Evolutionary conservation across 805 yeast genomes (phyloP).

Genomic region (Blastobotrys attinorum): DNA sequence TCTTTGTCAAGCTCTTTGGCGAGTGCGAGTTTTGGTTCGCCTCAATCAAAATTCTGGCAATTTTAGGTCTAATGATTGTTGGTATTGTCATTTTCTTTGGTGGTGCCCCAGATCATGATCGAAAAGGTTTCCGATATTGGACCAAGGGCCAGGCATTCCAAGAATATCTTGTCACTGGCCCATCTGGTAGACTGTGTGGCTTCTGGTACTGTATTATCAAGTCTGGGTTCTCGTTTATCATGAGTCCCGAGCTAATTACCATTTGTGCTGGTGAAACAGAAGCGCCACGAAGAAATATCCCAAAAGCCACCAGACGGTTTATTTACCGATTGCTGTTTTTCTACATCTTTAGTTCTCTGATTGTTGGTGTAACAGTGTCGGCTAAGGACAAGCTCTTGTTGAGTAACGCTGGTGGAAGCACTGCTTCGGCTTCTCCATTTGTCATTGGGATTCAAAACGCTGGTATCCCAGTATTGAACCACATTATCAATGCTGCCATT

Average conservation of each 20-base stretch:
- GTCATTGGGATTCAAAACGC: slow-evolving; percentile 49
- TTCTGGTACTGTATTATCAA: slow-evolving; percentile 55
- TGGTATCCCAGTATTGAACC: slow-evolving; percentile 44
- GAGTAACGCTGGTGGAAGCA: slow-evolving; percentile 43
- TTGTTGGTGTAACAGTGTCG: slow-evolving; percentile 66
- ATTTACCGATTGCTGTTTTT: slow-evolving; percentile 63
- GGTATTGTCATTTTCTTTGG: slow-evolving; percentile 46
- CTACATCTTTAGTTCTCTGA: slow-evolving; percentile 58
- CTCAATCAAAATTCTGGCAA: slow-evolving; percentile 50
- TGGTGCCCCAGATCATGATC: slow-evolving; percentile 42
- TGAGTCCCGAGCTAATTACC: slow-evolving; percentile 74
- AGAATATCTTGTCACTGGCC: slow-evolving; percentile 42
- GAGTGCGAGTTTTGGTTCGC: slow-evolving; percentile 60
- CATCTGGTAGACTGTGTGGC: slow-evolving; percentile 56
- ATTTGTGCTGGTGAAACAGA: slow-evolving; percentile 81
- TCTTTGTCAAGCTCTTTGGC: slow-evolving; percentile 44
- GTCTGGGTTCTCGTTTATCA: slow-evolving; percentile 70
- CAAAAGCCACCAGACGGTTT: slow-evolving; percentile 67
- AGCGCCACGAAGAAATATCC: slow-evolving; percentile 69
- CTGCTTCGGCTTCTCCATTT: slow-evolving; percentile 61
- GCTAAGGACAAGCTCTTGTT: slow-evolving; percentile 52
- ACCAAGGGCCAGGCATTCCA: slow-evolving; percentile 36
- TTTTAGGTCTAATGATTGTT: slow-evolving; percentile 59
- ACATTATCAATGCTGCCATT: slow-evolving; percentile 46
- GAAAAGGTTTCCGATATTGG: slow-evolving; percentile 54